Conservation (phyloP, 805 yeast species). For the Jamesozyma gamospora region DNA sequence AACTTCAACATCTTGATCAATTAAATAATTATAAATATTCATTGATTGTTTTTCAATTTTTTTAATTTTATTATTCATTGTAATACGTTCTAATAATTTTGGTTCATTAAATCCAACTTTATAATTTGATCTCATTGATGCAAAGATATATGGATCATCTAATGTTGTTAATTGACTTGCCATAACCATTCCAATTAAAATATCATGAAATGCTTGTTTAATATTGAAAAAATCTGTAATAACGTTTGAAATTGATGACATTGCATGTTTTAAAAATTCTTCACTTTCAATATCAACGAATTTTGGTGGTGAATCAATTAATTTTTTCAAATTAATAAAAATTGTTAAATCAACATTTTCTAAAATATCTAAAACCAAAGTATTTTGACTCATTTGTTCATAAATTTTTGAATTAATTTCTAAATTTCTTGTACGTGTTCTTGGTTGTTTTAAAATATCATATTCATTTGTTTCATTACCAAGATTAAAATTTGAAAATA, state of each 20-base stretch:
- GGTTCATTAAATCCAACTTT: slow-evolving; percentile 27
- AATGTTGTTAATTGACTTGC: slow-evolving; percentile 61
- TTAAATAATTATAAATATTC: slow-evolving; percentile 37
- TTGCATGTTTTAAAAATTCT: slow-evolving; percentile 25
- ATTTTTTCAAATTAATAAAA: slow-evolving; percentile 21
- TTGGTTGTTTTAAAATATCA: slow-evolving; percentile 10
- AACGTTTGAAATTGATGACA: slow-evolving; percentile 19
- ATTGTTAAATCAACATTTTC: slow-evolving; percentile 27
- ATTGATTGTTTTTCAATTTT: slow-evolving; percentile 22
- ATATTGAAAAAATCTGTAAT: slow-evolving; percentile 62
- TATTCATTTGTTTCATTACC: slow-evolving; percentile 3
- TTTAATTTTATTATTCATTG: slow-evolving; percentile 4
- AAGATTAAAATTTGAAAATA: slow-evolving; percentile 6
- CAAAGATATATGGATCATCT: slow-evolving; percentile 66
- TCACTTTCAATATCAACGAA: slow-evolving; percentile 23
- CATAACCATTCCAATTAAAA: slow-evolving; percentile 48
- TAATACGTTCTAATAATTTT: slow-evolving; percentile 6
- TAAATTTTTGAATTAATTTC: slow-evolving; percentile 24
- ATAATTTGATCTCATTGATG: slow-evolving; percentile 48
- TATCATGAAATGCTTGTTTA: slow-evolving; percentile 63
- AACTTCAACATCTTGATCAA: slow-evolving; percentile 36
- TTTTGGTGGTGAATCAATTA: slow-evolving; percentile 13
- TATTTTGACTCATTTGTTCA: slow-evolving; percentile 25
- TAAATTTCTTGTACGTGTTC: slow-evolving; percentile 10
- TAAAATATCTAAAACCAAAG: slow-evolving; percentile 20